phyloP scores from a whole-genome alignment of 148 eudicot species.

The Euryodendron excelsum region DNA sequence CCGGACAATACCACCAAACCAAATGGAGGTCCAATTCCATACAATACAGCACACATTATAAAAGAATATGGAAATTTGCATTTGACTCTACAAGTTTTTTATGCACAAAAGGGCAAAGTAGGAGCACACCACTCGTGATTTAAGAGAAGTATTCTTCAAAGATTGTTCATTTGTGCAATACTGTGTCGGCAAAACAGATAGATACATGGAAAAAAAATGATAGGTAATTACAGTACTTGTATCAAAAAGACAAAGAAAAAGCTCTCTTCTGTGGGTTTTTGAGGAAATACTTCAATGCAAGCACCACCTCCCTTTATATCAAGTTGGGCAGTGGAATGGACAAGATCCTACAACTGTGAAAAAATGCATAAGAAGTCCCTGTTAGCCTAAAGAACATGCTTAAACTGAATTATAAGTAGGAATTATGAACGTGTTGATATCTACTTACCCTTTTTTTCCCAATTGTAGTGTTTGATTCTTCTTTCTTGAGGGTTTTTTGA shows the following conservation, averaged over 20 bases:
- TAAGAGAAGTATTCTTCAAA: not conserved
- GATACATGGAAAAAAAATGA: conserved; percentile 21
- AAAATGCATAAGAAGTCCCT: not conserved
- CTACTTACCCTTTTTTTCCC: not conserved
- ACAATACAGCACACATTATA: not conserved
- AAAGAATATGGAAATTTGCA: not conserved
- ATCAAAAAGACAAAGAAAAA: not conserved
- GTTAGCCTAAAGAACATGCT: not conserved
- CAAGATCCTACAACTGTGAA: not conserved
- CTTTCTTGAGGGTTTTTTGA: not conserved
- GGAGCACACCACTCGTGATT: conserved; percentile 6
- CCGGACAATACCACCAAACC: not conserved
- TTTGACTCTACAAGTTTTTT: not conserved
- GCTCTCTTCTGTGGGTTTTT: not conserved
- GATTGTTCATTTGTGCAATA: not conserved
- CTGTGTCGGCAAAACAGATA: conserved; percentile 17
- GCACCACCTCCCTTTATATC: not conserved
- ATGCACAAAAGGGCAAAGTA: not conserved
- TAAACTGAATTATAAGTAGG: not conserved
- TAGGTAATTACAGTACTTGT: conserved; percentile 31
- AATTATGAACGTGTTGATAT: not conserved
- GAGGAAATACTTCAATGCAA: not conserved
- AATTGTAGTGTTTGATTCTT: conserved; percentile 5
- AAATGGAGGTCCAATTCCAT: not conserved
- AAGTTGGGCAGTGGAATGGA: not conserved